Evolutionary conservation across 495 filamentous ascomycete species (phyloP), one percentile per base, ranked within the genome.

Genomic region (Parathielavia hyrcaniae): DNA sequence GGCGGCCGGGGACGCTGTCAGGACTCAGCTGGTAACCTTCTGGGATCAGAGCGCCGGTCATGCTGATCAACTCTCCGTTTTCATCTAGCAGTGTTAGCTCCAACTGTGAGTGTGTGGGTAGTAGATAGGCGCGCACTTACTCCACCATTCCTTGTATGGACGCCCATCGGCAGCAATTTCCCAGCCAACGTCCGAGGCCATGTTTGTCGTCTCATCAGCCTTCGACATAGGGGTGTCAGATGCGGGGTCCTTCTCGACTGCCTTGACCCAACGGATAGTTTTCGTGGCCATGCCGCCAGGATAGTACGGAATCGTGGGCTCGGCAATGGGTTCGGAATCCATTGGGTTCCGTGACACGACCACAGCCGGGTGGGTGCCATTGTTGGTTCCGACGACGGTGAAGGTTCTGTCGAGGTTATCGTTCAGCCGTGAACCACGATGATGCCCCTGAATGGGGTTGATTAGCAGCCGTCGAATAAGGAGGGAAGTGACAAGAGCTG

Each of bases 371-470:
- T 22, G 23, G 16, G 32, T 22, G 38, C 5, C n/a, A 9, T 19
- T 23, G n/a, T n/a, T n/a, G 4, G 30, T 40, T 8, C 40, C 16
- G 4, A 57, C 7, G 38, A 61, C 20, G 0, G 61, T 50, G 47
- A 66, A 57, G 1, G 64, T 66, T 11, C 58, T 61, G 36, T 66
- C 64, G 9, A 61, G 36, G 26, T 66, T 66, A 47, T 66, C 64
- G 41, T 66, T 66, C 4, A 66, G 14, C 5, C 20, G 34, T 38
- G 34, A 39, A 3, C 55, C 61, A 5, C 35, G 53, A 26, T 63
- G 58, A 16, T 5, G 10, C 1, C 19, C 35, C 53, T 61, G 16
- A 30, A 10, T 14, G 14, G n/a, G n/a, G n/a, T n/a, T 39, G 2
- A 13, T 34, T 19, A 51, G 34, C 49, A 30, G 1, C 0, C 14